Base-by-base conservation (phyloP, 2,329 filamentous ascomycete species). In the Curvularia spicifera region DNA sequence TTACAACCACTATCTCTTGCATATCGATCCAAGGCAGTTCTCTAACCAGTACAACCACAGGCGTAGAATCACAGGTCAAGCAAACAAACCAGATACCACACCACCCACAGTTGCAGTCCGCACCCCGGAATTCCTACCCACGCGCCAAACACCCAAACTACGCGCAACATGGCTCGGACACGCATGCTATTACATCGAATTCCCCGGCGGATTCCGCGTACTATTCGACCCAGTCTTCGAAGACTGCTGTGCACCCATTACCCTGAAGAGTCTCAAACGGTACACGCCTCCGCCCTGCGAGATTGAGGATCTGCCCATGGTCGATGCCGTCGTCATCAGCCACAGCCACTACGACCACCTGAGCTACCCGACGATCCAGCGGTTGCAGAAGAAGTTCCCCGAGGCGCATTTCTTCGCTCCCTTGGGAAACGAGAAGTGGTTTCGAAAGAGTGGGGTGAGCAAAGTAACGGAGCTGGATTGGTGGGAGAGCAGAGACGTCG, bases 311-410 rank as follows among this genome's bases (percentile, higher is more conserved):
- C 84, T 97, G 3, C 93, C 93, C 8, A 78, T 83, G 56, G 84
- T 93, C 43, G 91, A 95, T 69, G 86, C 88, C 28, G 89, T 83
- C 3, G 73, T 95, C 53, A 96, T 97, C 66, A 91, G 88, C 18
- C 93, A 97, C 78, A 93, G 89, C 68, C 94, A 97, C 78, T 97
- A 97, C 76, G 94, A 97, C 77, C 94, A 97, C 73, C 81, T 98
- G 12, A 94, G 90, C 0, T 87, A 92, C 68, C 84, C 87, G 0
- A 92, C 90, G 0, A 85, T 96, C 22, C 82, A 85, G 60, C 86
- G 91, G 67, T 84, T 97, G 52, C 83, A 87, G 53, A 83, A 86
- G 65, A 81, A 84, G 51, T 88, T 95, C 70, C 92, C 92, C 0
- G 84, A 90, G 13, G 92, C 87, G 40, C 91, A 96, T 64, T 97